phyloP scores from a whole-genome alignment of 768 basidiomycete genomes.

The Lactarius hatsudake region DNA sequence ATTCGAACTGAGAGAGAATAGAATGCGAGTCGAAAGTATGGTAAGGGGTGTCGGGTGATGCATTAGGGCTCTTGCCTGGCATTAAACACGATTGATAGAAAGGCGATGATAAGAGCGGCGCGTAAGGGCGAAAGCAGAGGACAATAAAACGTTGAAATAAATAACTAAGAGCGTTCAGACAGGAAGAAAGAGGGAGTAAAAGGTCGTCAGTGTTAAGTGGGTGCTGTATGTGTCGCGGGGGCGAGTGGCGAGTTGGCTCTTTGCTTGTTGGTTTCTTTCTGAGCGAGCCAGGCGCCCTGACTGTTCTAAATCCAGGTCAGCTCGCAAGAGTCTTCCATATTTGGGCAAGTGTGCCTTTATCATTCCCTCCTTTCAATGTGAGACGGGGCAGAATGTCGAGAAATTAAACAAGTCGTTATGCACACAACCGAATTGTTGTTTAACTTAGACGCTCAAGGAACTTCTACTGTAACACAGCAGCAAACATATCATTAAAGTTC shows the following conservation, averaged over 20 bases:
- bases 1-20: constrained; percentile 23
- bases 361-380: background rate
- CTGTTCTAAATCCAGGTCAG: background rate
- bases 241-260: background rate
- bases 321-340: constrained; percentile 8
- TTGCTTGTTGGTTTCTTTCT: background rate
- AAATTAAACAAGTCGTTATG: background rate
- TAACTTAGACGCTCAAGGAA: background rate
- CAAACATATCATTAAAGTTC: background rate
- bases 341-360: background rate
- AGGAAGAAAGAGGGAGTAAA: background rate
- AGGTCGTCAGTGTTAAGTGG: background rate
- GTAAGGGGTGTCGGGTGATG: constrained; percentile 15
- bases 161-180: background rate
- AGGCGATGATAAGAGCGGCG: background rate
- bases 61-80: constrained; percentile 24
- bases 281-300: background rate
- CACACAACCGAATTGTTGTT: background rate
- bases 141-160: constrained; percentile 13
- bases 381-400: background rate
- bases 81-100: constrained; percentile 23
- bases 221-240: background rate
- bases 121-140: background rate
- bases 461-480: background rate
- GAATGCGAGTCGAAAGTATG: constrained; percentile 18